A percentile compares a stretch with the other conserved stretches of the same genome.
phyloP scores from a whole-genome alignment of 1,284 basidiomycete species.

The Spongiforma sp. region DNA sequence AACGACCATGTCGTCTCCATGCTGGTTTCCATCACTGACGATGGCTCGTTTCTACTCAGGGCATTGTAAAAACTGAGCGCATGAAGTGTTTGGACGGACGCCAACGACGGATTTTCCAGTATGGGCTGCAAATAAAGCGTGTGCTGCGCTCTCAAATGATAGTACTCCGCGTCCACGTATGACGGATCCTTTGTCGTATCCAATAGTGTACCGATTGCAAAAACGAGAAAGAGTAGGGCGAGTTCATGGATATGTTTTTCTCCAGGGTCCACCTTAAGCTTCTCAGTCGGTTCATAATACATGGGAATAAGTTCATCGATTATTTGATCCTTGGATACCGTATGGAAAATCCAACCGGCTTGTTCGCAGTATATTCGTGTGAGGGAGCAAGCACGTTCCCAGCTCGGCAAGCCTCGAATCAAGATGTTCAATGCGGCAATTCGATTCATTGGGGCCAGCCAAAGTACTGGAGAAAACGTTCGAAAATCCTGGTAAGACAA shows the following conservation, averaged over 20 bases:
- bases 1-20: constrained; percentile 71
- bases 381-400: constrained; percentile 51
- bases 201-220: constrained; percentile 63
- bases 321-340: constrained; percentile 54
- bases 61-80: constrained; percentile 60
- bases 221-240: constrained; percentile 64
- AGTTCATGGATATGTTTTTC: constrained; percentile 57
- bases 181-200: constrained; percentile 44
- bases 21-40: constrained; percentile 45
- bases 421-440: constrained; percentile 50
- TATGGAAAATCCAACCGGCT: constrained; percentile 62
- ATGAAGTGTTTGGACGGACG: constrained; percentile 68
- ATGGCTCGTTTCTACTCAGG: constrained; percentile 47
- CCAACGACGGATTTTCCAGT: constrained; percentile 67
- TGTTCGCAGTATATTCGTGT: constrained; percentile 60
- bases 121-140: constrained; percentile 65
- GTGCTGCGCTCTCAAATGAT: constrained; percentile 62
- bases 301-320: constrained; percentile 58
- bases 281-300: constrained; percentile 42
- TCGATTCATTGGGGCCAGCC: constrained; percentile 64
- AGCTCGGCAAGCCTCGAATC: constrained; percentile 57
- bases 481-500: constrained; percentile 48
- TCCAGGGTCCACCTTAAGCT: constrained; percentile 27
- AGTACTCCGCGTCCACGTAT: constrained; percentile 58
- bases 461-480: constrained; percentile 65